A percentile compares a stretch with the other conserved stretches of the same genome.
Evolutionary conservation across 2,329 filamentous ascomycete genomes (phyloP).

Genomic region (Penicillium palitans): DNA sequence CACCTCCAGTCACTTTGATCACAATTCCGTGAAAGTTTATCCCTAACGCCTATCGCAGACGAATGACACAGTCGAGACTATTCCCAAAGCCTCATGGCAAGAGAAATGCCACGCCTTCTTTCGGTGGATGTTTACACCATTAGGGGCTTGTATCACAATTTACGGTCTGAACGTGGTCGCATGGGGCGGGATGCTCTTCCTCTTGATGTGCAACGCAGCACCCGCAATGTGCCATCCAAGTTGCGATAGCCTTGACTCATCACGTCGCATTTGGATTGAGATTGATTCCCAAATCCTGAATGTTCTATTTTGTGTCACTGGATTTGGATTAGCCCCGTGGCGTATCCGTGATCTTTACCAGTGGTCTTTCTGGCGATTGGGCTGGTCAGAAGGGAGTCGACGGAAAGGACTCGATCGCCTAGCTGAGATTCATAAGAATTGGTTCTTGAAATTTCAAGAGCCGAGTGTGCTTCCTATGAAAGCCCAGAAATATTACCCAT

Average conservation of each 20-base stretch:
- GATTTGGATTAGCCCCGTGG: slow-evolving; percentile 82
- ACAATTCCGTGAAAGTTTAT: background rate
- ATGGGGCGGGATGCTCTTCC: slow-evolving; percentile 89
- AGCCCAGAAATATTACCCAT: background rate
- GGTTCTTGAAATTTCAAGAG: background rate
- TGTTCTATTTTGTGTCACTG: slow-evolving; percentile 81
- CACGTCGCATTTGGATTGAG: slow-evolving; percentile 82
- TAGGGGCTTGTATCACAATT: slow-evolving; percentile 74
- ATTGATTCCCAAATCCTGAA: slow-evolving; percentile 81
- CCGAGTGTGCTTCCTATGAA: background rate
- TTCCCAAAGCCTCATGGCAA: background rate
- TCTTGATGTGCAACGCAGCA: slow-evolving; percentile 75
- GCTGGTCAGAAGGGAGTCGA: slow-evolving; percentile 43
- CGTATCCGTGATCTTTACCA: slow-evolving; percentile 78
- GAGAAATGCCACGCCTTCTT: background rate
- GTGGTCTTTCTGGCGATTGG: slow-evolving; percentile 64
- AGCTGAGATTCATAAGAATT: slow-evolving; percentile 47
- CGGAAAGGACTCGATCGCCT: slow-evolving; percentile 1
- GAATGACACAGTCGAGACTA: background rate
- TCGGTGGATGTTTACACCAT: slow-evolving; percentile 68
- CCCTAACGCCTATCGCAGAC: background rate
- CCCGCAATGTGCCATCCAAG: slow-evolving; percentile 54
- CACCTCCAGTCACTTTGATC: background rate
- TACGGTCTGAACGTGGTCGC: slow-evolving; percentile 82
- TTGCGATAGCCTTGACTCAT: slow-evolving; percentile 72